Evolutionary conservation across 192 early-diverging fungal species (phyloP).

Genomic region (Backusella australiensis): DNA sequence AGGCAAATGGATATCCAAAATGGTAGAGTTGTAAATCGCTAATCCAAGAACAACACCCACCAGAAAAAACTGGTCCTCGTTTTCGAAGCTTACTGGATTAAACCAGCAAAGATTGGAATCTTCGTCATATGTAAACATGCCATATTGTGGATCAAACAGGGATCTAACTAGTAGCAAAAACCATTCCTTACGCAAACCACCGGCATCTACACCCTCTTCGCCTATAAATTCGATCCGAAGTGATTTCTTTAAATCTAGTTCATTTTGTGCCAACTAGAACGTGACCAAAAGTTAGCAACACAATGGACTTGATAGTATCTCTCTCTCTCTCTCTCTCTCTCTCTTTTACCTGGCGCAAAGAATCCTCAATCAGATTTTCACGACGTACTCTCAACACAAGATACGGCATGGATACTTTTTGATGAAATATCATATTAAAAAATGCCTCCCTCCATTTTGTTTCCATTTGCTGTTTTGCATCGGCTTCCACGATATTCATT

Average conservation of each 20-base stretch:
- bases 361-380: slow-evolving; percentile 70
- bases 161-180: slow-evolving; percentile 89
- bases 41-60: slow-evolving; percentile 91
- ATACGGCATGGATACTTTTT: slow-evolving; percentile 47
- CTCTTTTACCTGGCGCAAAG: slow-evolving; percentile 57
- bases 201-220: slow-evolving; percentile 96
- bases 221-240: slow-evolving; percentile 89
- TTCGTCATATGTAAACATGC: slow-evolving; percentile 77
- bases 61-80: slow-evolving; percentile 81
- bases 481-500: slow-evolving; percentile 72
- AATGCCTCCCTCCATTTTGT: slow-evolving; percentile 68
- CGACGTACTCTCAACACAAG: slow-evolving; percentile 62
- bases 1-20: slow-evolving; percentile 84
- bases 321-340: not conserved
- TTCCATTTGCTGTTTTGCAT: slow-evolving; percentile 76
- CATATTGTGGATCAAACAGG: slow-evolving; percentile 91
- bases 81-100: slow-evolving; percentile 73
- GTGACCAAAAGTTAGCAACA: not conserved
- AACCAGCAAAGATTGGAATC: slow-evolving; percentile 69
- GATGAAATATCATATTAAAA: slow-evolving; percentile 57
- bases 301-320: not conserved
- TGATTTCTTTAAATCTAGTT: slow-evolving; percentile 88
- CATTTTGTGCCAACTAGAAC: slow-evolving; percentile 62
- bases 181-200: slow-evolving; percentile 97
- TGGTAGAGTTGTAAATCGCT: slow-evolving; percentile 93